Percentiles rank a stretch among this genome's conserved stretches.
phyloP scores from a whole-genome alignment of 2,329 filamentous ascomycete genomes.

The Corynespora cassiicola region DNA sequence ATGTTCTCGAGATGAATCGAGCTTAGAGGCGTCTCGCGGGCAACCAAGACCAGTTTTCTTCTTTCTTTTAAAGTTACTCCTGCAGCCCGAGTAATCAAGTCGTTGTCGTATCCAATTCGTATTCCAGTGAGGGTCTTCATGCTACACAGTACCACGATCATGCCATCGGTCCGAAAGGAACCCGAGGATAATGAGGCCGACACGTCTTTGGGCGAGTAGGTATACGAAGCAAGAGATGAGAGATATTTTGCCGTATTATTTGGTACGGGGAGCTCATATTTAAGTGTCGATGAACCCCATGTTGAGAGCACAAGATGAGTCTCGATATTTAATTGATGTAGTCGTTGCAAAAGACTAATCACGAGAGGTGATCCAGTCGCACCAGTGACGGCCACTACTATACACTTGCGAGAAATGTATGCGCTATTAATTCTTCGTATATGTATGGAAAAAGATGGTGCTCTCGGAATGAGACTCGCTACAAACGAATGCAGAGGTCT shows the following conservation, averaged over 20 bases:
- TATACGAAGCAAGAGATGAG: too few species aligned
- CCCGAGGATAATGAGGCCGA: conserved; percentile 54
- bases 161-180: conserved; percentile 53
- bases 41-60: conserved; percentile 48
- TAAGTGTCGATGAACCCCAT: conserved; percentile 56
- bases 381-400: conserved; percentile 58
- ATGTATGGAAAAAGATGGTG: too few species aligned
- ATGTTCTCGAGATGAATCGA: conserved; percentile 58
- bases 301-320: conserved; percentile 53
- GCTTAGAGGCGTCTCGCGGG: conserved; percentile 55
- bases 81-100: conserved; percentile 54
- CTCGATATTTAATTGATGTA: conserved; percentile 53
- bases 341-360: conserved; percentile 49
- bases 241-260: too few species aligned
- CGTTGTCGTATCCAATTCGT: conserved; percentile 50
- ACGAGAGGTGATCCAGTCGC: conserved; percentile 55
- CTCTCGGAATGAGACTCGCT: too few species aligned
- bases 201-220: conserved; percentile 52
- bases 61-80: conserved; percentile 57
- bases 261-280: too few species aligned
- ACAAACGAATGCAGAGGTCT: too few species aligned
- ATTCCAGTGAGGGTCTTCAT: conserved; percentile 58
- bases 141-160: conserved; percentile 57
- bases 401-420: conserved; percentile 28
- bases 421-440: neutral